Evolutionary conservation across 2,329 filamentous ascomycete species (phyloP), one percentile per base, ranked within the genome.

Genomic region (Ustilaginoidea virens): DNA sequence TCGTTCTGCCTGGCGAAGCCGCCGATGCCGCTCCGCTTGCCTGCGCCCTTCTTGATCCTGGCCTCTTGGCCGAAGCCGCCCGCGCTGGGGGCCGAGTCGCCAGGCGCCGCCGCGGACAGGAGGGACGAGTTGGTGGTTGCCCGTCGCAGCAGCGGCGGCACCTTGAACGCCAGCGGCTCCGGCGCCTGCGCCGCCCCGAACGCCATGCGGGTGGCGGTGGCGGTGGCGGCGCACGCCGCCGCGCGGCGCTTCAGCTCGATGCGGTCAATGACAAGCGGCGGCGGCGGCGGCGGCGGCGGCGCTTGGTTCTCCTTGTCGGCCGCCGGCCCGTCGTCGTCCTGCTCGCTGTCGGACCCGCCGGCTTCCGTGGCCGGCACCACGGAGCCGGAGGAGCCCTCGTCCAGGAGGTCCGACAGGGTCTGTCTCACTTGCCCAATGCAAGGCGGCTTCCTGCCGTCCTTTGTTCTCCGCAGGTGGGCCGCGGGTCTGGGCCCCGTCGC

Each of bases 351-450:
- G 15, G 50, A 51, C 8, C 40, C 49, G 17, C 33, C 49, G 18
- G 33, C 40, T 25, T 49, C 48, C 3, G 52, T 54, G 10, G 61
- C 63, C 3, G 39, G 62, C 48, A 70, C 57, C 38, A 68, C 41
- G 11, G 68, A 64, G 32, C 50, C 43, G 41, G 56, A 40, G 11
- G 70, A 66, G 24, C 80, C 72, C 15, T 92, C 85, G n/a, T 32
- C 31, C 11, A 93, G 74, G 7, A 94, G 65, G 49, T 78, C 80
- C 4, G 81, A 92, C 5, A 94, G 60, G 0, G 80, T 82, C 48
- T 87, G 73, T 32, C 83, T 74, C 36, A 94, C 79, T 44, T 94
- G 82, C 17, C 74, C 72, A 7, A 92, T 59, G 12, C 75, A 80
- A 5, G 76, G 64, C 0, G 85, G 82, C 42, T 75, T 83, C 50